phyloP scores from a whole-genome alignment of 2,329 filamentous ascomycete species.

The Stagonosporopsis chrysanthemi region DNA sequence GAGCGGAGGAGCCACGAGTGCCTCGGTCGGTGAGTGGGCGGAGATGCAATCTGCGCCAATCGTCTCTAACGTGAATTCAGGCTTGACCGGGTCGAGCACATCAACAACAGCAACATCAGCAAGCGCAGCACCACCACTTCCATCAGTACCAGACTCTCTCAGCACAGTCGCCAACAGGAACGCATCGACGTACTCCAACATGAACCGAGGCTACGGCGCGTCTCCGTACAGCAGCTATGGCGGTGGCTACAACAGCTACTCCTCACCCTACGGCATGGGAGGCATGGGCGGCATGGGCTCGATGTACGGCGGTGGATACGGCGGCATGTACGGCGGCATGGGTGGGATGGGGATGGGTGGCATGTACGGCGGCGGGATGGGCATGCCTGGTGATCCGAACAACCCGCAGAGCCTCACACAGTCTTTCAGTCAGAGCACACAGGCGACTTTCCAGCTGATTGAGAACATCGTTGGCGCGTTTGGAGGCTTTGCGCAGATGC shows the following conservation, averaged over 20 bases:
- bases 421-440: conserved; percentile 91
- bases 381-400: conserved; percentile 69
- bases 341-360: conserved; percentile 44
- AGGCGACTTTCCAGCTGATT: conserved; percentile 97
- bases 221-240: conserved; percentile 56
- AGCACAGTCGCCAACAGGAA: conserved; percentile 85
- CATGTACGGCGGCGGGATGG: conserved; percentile 40
- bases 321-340: conserved; percentile 49
- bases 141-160: conserved; percentile 80
- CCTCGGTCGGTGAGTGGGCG: conserved; percentile 47
- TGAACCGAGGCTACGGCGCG: conserved; percentile 60
- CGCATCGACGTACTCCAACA: conserved; percentile 79
- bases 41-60: conserved; percentile 19
- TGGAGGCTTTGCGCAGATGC: conserved; percentile 97
- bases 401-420: conserved; percentile 95
- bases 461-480: conserved; percentile 97
- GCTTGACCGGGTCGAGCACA: conserved; percentile 47
- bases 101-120: conserved; percentile 52
- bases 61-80: conserved; percentile 39
- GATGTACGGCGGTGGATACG: conserved; percentile 46
- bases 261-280: conserved; percentile 49
- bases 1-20: conserved; percentile 65
- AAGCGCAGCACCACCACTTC: conserved; percentile 70
- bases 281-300: conserved; percentile 20
- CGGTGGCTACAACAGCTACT: conserved; percentile 58